Conservation (phyloP, 192 early-diverging fungal genomes). For the Dispira parvispora region DNA sequence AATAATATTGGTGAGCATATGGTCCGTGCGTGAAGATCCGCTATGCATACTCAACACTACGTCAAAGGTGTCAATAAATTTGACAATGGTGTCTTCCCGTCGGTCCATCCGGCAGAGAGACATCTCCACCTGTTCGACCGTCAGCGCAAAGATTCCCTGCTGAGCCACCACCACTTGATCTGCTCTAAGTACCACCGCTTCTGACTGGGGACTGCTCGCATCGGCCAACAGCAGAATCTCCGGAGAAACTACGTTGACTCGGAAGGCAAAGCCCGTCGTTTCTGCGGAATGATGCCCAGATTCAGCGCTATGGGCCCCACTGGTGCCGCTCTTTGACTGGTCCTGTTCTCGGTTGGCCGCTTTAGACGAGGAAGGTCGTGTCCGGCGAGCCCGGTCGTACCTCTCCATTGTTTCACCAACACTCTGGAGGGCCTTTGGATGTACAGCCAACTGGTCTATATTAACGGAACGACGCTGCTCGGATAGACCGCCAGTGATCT, state of each 20-base stretch:
- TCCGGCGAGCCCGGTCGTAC: not conserved
- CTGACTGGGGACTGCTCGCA: constrained; percentile 44
- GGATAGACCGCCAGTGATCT: too few species aligned
- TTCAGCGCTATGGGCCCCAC: not conserved
- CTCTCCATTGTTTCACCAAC: too few species aligned
- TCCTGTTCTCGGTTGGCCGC: not conserved
- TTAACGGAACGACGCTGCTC: not conserved
- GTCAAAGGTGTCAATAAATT: constrained; percentile 85
- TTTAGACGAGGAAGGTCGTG: not conserved
- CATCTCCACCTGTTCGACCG: constrained; percentile 71
- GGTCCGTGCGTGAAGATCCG: constrained; percentile 37
- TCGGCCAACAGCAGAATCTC: constrained; percentile 79
- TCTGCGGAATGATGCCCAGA: not conserved
- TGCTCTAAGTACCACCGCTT: constrained; percentile 77
- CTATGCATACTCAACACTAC: constrained; percentile 64
- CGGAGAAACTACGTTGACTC: constrained; percentile 57
- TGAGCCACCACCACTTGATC: constrained; percentile 66
- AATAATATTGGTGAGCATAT: constrained; percentile 41
- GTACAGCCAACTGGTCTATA: not conserved
- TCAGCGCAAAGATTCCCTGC: constrained; percentile 56
- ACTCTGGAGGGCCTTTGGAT: not conserved
- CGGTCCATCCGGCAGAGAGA: constrained; percentile 81
- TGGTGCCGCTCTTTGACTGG: not conserved
- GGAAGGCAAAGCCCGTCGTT: constrained; percentile 40
- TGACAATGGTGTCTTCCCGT: constrained; percentile 54